Base-by-base conservation (phyloP, 1,284 basidiomycete species). In the Naganishia cerealis region DNA sequence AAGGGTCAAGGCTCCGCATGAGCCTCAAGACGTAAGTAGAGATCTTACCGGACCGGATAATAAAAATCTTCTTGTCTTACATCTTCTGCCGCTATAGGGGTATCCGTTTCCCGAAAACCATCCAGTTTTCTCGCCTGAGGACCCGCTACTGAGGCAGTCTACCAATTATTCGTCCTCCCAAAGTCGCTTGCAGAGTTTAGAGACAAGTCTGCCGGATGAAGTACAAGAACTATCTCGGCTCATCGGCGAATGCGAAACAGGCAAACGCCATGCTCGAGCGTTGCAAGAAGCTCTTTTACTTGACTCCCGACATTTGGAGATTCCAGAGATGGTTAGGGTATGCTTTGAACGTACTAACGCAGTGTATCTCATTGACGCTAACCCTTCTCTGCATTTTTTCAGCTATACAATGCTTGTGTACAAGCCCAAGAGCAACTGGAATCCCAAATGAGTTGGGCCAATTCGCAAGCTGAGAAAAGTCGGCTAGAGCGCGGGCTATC, bases 391-490 rank as follows among this genome's bases (percentile, higher is more conserved):
- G 6, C 7, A 16, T 3, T 4, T 15, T 43, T 13, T 73, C 79
- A 82, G 70, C 80, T 81, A 67, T 79, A 81, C 70, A 66, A 71
- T 4, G 78, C 79, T 57, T 78, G 78, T 65, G 75, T 82, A 70
- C 69, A 73, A 2, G 78, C 77, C 36, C 79, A 81, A 61, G 78
- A 80, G 42, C 75, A 78, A 15, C 72, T 83, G 50, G 76, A 77
- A 0, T 75, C 76, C 42, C 81, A 82, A 68, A 78, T 83, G 73
- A 78, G 76, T 29, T 83, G 82, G 82, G 81, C 81, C 0, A 77
- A 80, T 65, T 77, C 80, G 0, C 79, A 81, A 69, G 82, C 82
- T 2, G 71, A 72, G n/a, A 71, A 73, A 67, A 67, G 78, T 16
- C 48, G 65, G 16, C 36, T 48, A 13, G 57, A 66, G 9, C 61